phyloP scores from a whole-genome alignment of 164 flowering plant species.

The Taxillus chinensis region DNA sequence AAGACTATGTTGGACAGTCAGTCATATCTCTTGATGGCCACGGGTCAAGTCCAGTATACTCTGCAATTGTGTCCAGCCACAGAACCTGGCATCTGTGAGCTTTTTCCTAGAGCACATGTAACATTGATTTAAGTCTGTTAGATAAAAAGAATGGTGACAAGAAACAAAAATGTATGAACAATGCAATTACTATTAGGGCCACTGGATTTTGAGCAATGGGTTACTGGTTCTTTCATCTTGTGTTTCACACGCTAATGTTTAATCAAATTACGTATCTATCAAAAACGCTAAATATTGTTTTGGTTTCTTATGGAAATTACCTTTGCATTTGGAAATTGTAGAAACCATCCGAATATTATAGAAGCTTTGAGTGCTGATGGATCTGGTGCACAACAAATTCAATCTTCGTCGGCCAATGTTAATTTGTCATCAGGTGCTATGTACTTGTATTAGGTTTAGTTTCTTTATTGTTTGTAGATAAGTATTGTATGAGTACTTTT shows the following conservation, averaged over 20 bases:
- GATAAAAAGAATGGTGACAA: too few species aligned
- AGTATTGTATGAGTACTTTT: not conserved
- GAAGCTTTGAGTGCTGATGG: conserved; percentile 88
- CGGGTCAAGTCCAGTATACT: too few species aligned
- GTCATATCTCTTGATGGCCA: too few species aligned
- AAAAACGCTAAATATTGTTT: not conserved
- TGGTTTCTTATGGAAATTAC: not conserved
- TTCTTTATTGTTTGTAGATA: not conserved
- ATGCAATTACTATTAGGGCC: too few species aligned
- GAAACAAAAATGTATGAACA: too few species aligned
- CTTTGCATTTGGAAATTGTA: conserved; percentile 13
- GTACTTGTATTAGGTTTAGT: not conserved
- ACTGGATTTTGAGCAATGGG: too few species aligned
- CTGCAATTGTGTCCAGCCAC: too few species aligned
- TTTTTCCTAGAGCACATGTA: too few species aligned
- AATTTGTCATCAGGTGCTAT: conserved; percentile 56
- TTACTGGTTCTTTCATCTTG: too few species aligned
- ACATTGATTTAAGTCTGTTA: too few species aligned
- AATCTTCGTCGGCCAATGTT: conserved; percentile 31
- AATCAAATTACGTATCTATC: not conserved
- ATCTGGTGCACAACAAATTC: conserved; percentile 51
- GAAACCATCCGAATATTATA: conserved; percentile 67
- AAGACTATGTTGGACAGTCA: too few species aligned
- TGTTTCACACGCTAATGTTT: not conserved
- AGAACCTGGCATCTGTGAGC: too few species aligned